Base-by-base conservation (phyloP, 768 basidiomycete genomes). In the Rhizopogon vesiculosus region DNA sequence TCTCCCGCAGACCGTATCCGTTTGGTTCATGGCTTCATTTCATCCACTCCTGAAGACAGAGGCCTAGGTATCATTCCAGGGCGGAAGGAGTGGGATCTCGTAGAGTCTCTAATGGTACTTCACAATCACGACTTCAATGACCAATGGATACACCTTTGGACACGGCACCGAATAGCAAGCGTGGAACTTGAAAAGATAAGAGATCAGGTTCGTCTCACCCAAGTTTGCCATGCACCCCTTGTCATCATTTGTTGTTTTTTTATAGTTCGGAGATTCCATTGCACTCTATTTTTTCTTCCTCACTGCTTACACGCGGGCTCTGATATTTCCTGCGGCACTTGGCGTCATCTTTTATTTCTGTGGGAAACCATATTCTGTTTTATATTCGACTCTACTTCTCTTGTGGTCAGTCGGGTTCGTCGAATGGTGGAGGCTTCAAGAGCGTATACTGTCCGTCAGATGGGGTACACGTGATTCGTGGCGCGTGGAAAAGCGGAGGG, bases 261-360 rank as follows among this genome's bases (percentile, higher is more conserved):
- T 46, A 19, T 57, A 85, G 81, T 93, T 91, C 60, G 93, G 93
- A 10, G 90, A 91, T 65, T 78, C 84, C 1, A 73, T 93, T 15
- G 91, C 92, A 1, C 79, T 93, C 38, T 95, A 99, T 73, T 98
- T 95, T 71, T 81, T 83, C 48, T 97, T 96, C 75, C 79, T 98
- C 16, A 81, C 84, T 6, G 83, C 85, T 43, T 98, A 98, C 73
- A 89, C 94, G 0, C 80, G 81, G 43, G 84, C 86, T 35, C 84
- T 98, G 43, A 62, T 86, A 22, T 82, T 93, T 61, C 90, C 94
- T 3, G 84, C 93, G 2, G 66, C 72, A 15, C 73, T 92, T 41
- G 93, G 94, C 1, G 62, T 84, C 45, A 49, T 81, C 18, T 87
- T 85, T 66, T 92, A 85, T 73, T 79, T 84, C 71, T 78, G 89